Percentiles rank a stretch among this genome's conserved stretches.
phyloP scores from a whole-genome alignment of 2,329 filamentous ascomycete species.

The Fusarium tanahbumbuense region DNA sequence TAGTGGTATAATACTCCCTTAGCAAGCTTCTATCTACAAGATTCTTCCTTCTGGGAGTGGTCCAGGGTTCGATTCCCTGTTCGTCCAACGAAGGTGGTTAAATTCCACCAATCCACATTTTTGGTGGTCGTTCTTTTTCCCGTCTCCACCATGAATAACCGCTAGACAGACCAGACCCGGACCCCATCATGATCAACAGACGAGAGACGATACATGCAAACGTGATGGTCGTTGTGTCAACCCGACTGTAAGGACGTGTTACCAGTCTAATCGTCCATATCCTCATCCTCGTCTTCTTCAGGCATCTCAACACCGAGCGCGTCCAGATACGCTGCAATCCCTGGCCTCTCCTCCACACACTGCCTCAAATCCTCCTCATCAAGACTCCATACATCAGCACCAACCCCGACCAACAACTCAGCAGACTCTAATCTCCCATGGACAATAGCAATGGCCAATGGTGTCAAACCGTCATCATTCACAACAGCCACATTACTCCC shows the following conservation, averaged over 20 bases:
- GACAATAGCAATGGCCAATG: no score
- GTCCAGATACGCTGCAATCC: no score
- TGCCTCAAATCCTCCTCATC: no score
- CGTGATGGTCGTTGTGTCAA: accelerated
- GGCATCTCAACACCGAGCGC: no score
- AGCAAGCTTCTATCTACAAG: not conserved
- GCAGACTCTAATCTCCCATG: no score
- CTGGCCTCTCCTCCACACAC: no score
- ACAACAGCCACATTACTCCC: no score
- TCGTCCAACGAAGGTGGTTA: not conserved
- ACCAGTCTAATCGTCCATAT: not conserved
- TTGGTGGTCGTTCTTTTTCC: not conserved
- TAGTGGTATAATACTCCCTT: not conserved
- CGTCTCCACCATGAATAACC: not conserved
- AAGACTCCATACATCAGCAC: no score
- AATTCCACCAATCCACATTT: not conserved
- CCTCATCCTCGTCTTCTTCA: not conserved
- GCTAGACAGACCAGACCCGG: no score
- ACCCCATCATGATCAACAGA: no score
- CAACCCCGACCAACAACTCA: no score
- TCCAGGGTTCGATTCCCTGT: not conserved
- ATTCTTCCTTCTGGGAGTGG: not conserved
- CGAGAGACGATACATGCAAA: not conserved
- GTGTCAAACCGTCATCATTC: no score
- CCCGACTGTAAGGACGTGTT: accelerated